These are phyloP conservation scores for Yamadazyma ubonensis DNA, from an alignment of 805 yeast species.

Conservation along the genomic window DNA sequence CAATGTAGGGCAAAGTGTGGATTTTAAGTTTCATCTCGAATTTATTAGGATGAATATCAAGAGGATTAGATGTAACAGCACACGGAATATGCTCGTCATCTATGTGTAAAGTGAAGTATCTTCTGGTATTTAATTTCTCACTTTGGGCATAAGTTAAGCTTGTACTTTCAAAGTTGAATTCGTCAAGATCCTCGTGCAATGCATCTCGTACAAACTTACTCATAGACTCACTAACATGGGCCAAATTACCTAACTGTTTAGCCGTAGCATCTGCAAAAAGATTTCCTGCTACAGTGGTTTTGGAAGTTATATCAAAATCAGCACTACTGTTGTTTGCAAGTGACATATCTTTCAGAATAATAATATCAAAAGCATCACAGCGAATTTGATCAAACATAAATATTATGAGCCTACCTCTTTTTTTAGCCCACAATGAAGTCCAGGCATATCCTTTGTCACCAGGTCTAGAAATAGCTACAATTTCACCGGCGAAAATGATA, in stretches of 20 bases:
- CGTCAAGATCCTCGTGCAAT: slow-evolving; percentile 10
- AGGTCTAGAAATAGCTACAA: slow-evolving; percentile 73
- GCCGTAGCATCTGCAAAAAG: slow-evolving; percentile 17
- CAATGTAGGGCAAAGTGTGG: slow-evolving; percentile 80
- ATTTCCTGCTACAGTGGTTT: slow-evolving; percentile 35
- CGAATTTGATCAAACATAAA: slow-evolving; percentile 86
- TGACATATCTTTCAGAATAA: slow-evolving; percentile 30
- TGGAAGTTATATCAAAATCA: slow-evolving; percentile 18
- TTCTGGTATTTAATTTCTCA: slow-evolving; percentile 46
- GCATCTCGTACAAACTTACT: slow-evolving; percentile 12
- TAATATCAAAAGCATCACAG: slow-evolving; percentile 57
- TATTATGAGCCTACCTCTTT: slow-evolving; percentile 65
- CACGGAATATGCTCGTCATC: slow-evolving; percentile 61
- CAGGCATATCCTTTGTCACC: slow-evolving; percentile 64
- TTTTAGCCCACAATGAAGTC: slow-evolving; percentile 91
- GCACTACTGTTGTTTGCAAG: background rate
- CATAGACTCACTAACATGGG: slow-evolving; percentile 28
- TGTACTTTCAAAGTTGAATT: slow-evolving; percentile 12
- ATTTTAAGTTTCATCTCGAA: slow-evolving; percentile 56
- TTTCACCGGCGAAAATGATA: slow-evolving; percentile 76
- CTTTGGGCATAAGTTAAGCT: slow-evolving; percentile 19
- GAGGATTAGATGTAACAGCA: slow-evolving; percentile 64
- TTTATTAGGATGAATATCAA: slow-evolving; percentile 46
- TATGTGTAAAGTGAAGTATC: slow-evolving; percentile 59
- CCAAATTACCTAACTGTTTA: slow-evolving; percentile 19